phyloP scores from a whole-genome alignment of 2,329 filamentous ascomycete genomes.

The Cytospora leucostoma region DNA sequence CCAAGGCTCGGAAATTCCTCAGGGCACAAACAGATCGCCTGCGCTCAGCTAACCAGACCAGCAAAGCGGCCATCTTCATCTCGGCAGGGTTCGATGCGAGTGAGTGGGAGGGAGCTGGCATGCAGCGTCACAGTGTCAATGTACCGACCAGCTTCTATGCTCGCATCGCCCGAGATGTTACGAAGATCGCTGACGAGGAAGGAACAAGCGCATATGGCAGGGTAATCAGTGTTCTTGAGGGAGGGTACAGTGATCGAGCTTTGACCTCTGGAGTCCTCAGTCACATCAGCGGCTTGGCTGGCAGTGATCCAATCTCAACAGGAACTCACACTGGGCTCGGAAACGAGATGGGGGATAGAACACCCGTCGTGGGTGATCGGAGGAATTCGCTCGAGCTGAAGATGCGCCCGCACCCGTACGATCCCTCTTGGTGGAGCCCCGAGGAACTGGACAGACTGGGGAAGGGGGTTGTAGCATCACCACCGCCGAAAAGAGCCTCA shows the following conservation, averaged over 20 bases:
- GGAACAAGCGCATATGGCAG: conserved; percentile 77
- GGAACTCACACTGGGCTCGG: conserved; percentile 52
- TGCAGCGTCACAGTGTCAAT: conserved; percentile 95
- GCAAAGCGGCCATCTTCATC: conserved; percentile 87
- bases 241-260: conserved; percentile 92
- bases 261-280: conserved; percentile 85
- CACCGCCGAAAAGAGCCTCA: conserved; percentile 53
- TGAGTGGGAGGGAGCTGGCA: conserved; percentile 86
- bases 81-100: conserved; percentile 97
- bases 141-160: conserved; percentile 98
- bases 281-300: conserved; percentile 81
- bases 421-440: conserved; percentile 71
- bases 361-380: conserved; percentile 43
- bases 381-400: conserved; percentile 36
- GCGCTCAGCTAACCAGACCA: conserved; percentile 57
- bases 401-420: conserved; percentile 52
- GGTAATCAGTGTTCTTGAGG: conserved; percentile 90
- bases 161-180: conserved; percentile 81
- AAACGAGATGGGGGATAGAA: conserved; percentile 59
- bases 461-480: conserved; percentile 52
- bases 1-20: conserved; percentile 81
- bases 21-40: conserved; percentile 69
- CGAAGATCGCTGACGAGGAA: conserved; percentile 78
- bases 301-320: conserved; percentile 47
- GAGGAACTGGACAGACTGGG: conserved; percentile 71